A percentile compares a stretch with the other conserved stretches of the same genome.
These are phyloP conservation scores for Hylodesmum podocarpum DNA, from an alignment of 306 rosid genomes.

Conservation along the genomic window DNA sequence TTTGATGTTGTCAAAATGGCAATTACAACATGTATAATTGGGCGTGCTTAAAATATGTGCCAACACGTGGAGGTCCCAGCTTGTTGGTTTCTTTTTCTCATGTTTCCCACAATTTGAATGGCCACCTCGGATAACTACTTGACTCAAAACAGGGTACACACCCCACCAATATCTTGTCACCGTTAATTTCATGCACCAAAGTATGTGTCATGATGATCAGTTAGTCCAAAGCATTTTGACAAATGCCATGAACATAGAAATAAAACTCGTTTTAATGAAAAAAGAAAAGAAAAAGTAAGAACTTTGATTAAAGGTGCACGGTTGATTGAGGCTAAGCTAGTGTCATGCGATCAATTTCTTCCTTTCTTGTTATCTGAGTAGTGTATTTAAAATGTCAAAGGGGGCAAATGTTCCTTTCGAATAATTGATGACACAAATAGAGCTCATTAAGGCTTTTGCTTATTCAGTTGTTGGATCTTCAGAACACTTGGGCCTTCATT, in stretches of 20 bases:
- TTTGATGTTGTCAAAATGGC: conserved; percentile 16
- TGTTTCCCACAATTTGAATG: conserved; percentile 26
- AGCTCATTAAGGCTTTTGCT: background rate
- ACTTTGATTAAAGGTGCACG: background rate
- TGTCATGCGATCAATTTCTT: background rate
- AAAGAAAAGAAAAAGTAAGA: background rate
- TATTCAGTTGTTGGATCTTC: background rate
- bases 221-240: conserved; percentile 6
- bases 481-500: background rate
- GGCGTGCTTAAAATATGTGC: conserved; percentile 23
- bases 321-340: background rate
- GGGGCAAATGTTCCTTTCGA: background rate
- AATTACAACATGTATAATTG: conserved; percentile 12
- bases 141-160: background rate
- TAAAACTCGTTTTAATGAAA: background rate
- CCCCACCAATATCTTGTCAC: conserved; percentile 20
- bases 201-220: background rate
- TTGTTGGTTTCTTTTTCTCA: conserved; percentile 25
- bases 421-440: background rate
- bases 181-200: conserved; percentile 2
- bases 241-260: background rate
- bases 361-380: background rate
- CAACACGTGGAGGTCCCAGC: conserved; percentile 29
- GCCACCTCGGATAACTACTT: background rate
- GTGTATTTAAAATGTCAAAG: background rate